phyloP scores from a whole-genome alignment of 2,329 filamentous ascomycete species.

The Neonectria faginata region DNA sequence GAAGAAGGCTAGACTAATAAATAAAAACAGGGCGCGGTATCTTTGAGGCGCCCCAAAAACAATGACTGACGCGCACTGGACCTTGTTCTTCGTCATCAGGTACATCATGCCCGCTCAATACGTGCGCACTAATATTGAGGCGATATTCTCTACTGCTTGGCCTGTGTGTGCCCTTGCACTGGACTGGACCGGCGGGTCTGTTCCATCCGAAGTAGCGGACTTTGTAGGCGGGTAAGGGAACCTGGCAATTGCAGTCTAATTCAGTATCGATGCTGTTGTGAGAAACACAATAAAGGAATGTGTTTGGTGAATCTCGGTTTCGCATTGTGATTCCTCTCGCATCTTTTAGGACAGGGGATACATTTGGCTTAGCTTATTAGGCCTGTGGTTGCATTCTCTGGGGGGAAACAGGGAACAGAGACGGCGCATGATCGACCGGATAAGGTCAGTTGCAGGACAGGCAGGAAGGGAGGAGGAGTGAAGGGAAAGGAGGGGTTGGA shows the following conservation, averaged over 20 bases:
- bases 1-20: no score
- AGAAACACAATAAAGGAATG: background rate
- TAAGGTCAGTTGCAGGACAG: background rate
- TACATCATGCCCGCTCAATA: background rate
- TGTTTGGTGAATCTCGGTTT: background rate
- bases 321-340: background rate
- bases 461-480: background rate
- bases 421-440: slow-evolving; percentile 1
- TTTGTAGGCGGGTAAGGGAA: background rate
- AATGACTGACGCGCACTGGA: background rate
- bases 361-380: background rate
- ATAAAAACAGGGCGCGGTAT: no score
- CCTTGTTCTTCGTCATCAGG: background rate
- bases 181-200: background rate
- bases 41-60: background rate
- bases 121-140: background rate
- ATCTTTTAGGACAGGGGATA: background rate
- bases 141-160: slow-evolving; percentile 5
- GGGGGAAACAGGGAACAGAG: background rate
- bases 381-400: background rate
- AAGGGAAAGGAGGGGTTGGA: background rate
- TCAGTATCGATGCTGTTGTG: background rate
- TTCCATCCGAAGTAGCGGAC: background rate
- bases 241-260: background rate
- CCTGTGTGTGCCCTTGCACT: background rate